Conservation (phyloP, 805 yeast species). For the Babjeviella inositovora region DNA sequence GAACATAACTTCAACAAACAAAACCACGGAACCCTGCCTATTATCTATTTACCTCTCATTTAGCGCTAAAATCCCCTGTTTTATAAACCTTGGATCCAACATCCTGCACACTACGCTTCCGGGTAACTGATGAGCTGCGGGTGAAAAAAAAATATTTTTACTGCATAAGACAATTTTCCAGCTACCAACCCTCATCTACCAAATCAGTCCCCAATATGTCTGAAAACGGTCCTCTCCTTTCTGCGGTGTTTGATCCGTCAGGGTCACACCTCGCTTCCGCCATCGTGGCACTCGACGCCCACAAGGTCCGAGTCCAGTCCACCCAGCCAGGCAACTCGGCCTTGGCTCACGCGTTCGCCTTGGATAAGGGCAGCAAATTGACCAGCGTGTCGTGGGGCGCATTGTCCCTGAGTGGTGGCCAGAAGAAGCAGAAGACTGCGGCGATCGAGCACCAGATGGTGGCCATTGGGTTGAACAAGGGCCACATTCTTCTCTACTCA, state of each 20-base stretch:
- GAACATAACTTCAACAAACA: too few relatives aligned
- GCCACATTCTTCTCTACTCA: slow-evolving; percentile 48
- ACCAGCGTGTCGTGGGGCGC: slow-evolving; percentile 39
- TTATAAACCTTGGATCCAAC: too few relatives aligned
- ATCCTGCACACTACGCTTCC: too few relatives aligned
- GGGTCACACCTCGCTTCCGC: slow-evolving; percentile 53
- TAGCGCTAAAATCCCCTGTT: too few relatives aligned
- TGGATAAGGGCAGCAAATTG: slow-evolving; percentile 33
- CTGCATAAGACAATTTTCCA: too few relatives aligned
- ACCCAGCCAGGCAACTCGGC: slow-evolving; percentile 20
- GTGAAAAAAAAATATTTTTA: too few relatives aligned
- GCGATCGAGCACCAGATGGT: slow-evolving; percentile 26
- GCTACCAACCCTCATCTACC: too few relatives aligned
- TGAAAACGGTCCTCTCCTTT: too few relatives aligned
- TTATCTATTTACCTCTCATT: too few relatives aligned
- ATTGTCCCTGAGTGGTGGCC: slow-evolving; percentile 3
- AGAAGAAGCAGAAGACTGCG: slow-evolving; percentile 10
- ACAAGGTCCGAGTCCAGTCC: slow-evolving; percentile 50
- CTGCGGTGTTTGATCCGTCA: slow-evolving; percentile 42
- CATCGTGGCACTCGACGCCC: slow-evolving; percentile 53
- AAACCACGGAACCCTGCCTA: too few relatives aligned
- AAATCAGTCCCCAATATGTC: too few relatives aligned
- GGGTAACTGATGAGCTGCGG: too few relatives aligned
- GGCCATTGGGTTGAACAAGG: slow-evolving; percentile 51
- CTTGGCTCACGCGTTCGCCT: slow-evolving; percentile 28